A percentile compares a stretch with the other conserved stretches of the same genome.
Evolutionary conservation across 2,329 filamentous ascomycete species (phyloP).

Genomic region (Exophiala aquamarina): DNA sequence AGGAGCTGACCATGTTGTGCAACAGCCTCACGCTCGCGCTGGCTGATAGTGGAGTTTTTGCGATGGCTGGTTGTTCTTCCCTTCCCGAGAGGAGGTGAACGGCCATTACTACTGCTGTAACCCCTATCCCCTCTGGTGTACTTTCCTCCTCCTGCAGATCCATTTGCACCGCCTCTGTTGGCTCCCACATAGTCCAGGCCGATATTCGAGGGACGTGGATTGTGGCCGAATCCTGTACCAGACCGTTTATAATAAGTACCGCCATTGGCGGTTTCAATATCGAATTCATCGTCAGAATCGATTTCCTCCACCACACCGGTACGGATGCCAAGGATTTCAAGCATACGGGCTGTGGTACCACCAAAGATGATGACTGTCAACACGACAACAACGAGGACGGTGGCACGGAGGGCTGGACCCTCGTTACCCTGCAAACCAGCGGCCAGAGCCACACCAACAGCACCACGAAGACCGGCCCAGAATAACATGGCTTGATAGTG

Average conservation of each 20-base stretch:
- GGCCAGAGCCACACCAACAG: constrained; percentile 91
- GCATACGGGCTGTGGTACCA: constrained; percentile 93
- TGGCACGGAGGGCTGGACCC: constrained; percentile 79
- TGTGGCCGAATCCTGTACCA: constrained; percentile 74
- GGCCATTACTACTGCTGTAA: constrained; percentile 59
- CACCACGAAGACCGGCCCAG: constrained; percentile 93
- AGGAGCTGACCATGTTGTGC: constrained; percentile 52
- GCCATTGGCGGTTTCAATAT: constrained; percentile 76
- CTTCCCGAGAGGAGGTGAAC: constrained; percentile 45
- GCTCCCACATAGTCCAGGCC: constrained; percentile 51
- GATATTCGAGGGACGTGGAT: constrained; percentile 64
- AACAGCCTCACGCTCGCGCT: constrained; percentile 46
- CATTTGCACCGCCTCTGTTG: constrained; percentile 33
- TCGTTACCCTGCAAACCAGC: constrained; percentile 83
- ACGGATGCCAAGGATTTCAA: constrained; percentile 94
- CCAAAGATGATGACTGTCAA: constrained; percentile 98
- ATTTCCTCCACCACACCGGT: constrained; percentile 96
- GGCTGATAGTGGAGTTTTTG: constrained; percentile 51
- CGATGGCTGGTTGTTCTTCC: constrained; percentile 40
- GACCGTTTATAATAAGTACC: constrained; percentile 80
- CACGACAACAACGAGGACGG: constrained; percentile 95
- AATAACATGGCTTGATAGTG: constrained; percentile 99
- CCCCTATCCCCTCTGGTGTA: constrained; percentile 37
- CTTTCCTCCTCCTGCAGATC: constrained; percentile 14
- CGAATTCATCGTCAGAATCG: constrained; percentile 97